These are phyloP conservation scores for Ascochyta fabae DNA, from an alignment of 2,329 filamentous ascomycete species.

Conservation along the genomic window DNA sequence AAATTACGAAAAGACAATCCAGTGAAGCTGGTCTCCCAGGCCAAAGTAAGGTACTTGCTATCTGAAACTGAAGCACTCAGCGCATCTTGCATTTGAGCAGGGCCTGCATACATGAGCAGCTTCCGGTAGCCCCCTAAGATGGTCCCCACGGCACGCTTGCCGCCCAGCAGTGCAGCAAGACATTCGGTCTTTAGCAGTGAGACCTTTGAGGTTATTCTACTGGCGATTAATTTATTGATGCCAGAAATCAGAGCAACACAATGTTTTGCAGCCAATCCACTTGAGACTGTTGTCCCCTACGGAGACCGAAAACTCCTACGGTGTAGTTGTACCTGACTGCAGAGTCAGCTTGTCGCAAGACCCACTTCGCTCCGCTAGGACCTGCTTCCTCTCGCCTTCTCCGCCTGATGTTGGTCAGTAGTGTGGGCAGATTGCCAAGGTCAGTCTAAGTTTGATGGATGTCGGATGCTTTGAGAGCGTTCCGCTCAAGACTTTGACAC, in stretches of 20 bases:
- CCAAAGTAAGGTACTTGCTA: not conserved
- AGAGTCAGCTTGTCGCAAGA: not conserved
- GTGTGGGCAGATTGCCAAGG: not conserved
- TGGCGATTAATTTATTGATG: not conserved
- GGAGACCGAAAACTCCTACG: not conserved
- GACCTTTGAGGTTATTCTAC: not conserved
- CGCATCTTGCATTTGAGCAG: not conserved
- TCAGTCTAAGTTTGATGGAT: not conserved
- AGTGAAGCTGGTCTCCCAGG: not conserved
- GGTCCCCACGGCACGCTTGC: constrained; percentile 7
- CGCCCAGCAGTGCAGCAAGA: constrained; percentile 6
- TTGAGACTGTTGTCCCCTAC: not conserved
- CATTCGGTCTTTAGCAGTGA: not conserved
- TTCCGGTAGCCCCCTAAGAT: not conserved
- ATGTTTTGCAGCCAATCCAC: not conserved
- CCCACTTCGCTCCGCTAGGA: constrained; percentile 3
- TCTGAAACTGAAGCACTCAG: not conserved
- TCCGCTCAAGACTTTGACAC: not conserved
- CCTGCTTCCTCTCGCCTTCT: not conserved
- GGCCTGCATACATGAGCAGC: not conserved
- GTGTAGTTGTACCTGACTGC: not conserved
- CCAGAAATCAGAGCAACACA: not conserved
- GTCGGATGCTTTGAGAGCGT: not conserved
- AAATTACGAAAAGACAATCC: not conserved
- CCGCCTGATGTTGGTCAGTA: not conserved